Percentiles rank a stretch among this genome's conserved stretches.
These are phyloP conservation scores for Cyclotella atomus DNA, from an alignment of 108 stramenopile species.

Conservation along the genomic window DNA sequence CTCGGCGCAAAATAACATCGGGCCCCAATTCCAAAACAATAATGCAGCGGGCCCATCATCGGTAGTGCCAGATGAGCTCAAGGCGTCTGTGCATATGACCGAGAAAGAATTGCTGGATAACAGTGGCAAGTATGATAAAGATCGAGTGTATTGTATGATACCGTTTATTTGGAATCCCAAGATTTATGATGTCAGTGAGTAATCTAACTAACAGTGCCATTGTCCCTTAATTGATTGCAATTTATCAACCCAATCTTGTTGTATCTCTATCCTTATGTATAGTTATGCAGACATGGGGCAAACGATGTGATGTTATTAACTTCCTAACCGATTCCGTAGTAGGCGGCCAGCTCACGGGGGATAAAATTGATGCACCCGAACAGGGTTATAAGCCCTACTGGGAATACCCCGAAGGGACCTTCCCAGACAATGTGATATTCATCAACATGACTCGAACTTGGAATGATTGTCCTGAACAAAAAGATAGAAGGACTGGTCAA, in stretches of 20 bases:
- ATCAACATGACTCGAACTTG: conserved; percentile 55
- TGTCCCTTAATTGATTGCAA: neutral
- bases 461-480: conserved; percentile 26
- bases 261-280: too few species aligned
- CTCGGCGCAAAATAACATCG: neutral
- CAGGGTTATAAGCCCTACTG: conserved; percentile 36
- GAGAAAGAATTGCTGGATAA: conserved; percentile 1
- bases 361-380: conserved; percentile 32
- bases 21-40: neutral
- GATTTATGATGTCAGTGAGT: conserved; percentile 17
- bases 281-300: conserved; percentile 53
- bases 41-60: neutral
- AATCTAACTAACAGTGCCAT: neutral
- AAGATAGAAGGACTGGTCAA: neutral
- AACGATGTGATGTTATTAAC: conserved; percentile 44
- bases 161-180: conserved; percentile 8
- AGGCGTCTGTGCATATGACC: neutral
- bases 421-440: conserved; percentile 46
- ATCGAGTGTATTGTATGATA: conserved; percentile 19
- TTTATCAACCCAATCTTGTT: neutral
- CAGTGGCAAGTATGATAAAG: conserved; percentile 2
- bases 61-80: conserved; percentile 1
- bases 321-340: conserved; percentile 50
- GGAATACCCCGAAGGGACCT: conserved; percentile 44
- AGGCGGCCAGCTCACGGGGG: conserved; percentile 29